Base-by-base conservation (phyloP, 2,329 filamentous ascomycete species). In the Onygenales sp. region DNA sequence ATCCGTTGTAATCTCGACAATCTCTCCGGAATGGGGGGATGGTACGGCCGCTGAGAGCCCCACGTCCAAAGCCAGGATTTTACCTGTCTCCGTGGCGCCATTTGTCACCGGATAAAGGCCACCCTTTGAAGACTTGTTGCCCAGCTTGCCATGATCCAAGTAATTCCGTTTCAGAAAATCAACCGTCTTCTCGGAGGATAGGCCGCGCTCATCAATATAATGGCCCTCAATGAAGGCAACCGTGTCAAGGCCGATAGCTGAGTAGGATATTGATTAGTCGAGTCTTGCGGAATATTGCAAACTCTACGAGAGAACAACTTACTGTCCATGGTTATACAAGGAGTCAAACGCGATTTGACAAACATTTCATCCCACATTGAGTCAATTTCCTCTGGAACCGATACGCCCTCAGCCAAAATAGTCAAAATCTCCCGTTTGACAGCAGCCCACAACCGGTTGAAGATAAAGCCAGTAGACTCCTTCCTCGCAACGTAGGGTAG, bases 391-490 rank as follows among this genome's bases (percentile, higher is more conserved):
- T 71, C 64, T 0, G 79, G 75, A 0, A 65, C 67, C 0, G 71
- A 70, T 0, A 81, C 76, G 0, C 70, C 77, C 49, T 81, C 78
- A 0, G 73, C 67, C 2, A 81, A 56, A 8, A 81, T 76, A 0
- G 62, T 70, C 50, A 81, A 56, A 0, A 65, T 63, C 57, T 82
- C 78, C 2, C 78, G 68, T 61, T 81, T 81, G 13, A 81, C 69
- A 0, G 78, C 78, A 0, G 78, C 79, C 78, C 78, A 82, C 0
- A 81, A 62, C 0, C 78, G 73, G 52, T 81, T 81, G 59, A 79
- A 77, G 37, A 82, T 75, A 56, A 81, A 76, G 0, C 78, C 65
- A 0, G 77, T 78, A 0, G 76, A 78, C 56, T 80, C 73, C 48
- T 72, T 74, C 6, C 67, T 58, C 0, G 76, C 75, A 4, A 69